phyloP scores from a whole-genome alignment of 495 filamentous ascomycete species.

The Penicillium angulare region DNA sequence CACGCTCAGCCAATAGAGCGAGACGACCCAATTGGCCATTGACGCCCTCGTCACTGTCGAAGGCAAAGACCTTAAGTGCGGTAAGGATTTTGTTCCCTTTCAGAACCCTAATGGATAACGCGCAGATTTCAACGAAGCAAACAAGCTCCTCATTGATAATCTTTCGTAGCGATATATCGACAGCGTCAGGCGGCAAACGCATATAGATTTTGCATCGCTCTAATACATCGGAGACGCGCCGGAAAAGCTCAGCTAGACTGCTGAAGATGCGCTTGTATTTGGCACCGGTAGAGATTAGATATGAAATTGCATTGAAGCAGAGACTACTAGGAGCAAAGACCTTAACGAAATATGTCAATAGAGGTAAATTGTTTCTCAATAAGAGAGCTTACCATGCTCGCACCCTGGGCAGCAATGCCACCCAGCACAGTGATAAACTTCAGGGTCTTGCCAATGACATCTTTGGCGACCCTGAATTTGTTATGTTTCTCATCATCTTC shows the following conservation, averaged over 20 bases:
- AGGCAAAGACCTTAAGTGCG: constrained; percentile 27
- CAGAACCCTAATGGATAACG: constrained; percentile 23
- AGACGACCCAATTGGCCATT: constrained; percentile 17
- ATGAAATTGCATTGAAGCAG: constrained; percentile 28
- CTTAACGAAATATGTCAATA: constrained; percentile 1
- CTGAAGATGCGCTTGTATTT: constrained; percentile 31
- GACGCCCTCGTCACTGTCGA: constrained; percentile 25
- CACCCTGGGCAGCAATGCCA: constrained; percentile 20
- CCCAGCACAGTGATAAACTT: constrained; percentile 16
- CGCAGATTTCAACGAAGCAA: constrained; percentile 28
- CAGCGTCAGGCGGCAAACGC: constrained; percentile 19
- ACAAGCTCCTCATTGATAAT: constrained; percentile 29
- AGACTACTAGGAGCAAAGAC: constrained; percentile 21
- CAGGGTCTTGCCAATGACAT: constrained; percentile 18
- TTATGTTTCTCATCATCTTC: constrained; percentile 15
- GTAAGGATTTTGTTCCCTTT: constrained; percentile 25
- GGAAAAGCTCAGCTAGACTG: constrained; percentile 22
- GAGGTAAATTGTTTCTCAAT: neutral
- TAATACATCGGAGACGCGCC: constrained; percentile 22
- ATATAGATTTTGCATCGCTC: constrained; percentile 29
- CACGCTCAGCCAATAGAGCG: constrained; percentile 17
- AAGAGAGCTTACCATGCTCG: constrained; percentile 16
- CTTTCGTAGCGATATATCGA: constrained; percentile 21
- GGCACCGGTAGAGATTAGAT: constrained; percentile 22
- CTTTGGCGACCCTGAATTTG: constrained; percentile 17